Base-by-base conservation (phyloP, 768 basidiomycete genomes). In the Tulasnella sp. region DNA sequence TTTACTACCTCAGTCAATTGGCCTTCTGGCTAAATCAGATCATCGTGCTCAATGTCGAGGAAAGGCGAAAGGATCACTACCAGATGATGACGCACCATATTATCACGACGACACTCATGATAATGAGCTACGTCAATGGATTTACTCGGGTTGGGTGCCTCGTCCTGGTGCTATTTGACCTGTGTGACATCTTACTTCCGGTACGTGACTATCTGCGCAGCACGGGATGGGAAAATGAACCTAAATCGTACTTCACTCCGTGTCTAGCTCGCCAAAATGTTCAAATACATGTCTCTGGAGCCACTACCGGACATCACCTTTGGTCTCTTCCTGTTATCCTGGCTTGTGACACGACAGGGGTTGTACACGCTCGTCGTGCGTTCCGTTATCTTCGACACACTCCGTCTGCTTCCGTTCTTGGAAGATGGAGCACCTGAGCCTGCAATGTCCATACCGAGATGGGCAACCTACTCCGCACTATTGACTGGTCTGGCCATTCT, bases 31-130 rank as follows among this genome's bases (percentile, higher is more conserved):
- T 90, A 68, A 95, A 98, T 78, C 94, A 95, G 80, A 84, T 97
- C 12, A 83, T 98, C 74, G 89, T 96, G 72, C 85, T 99, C 79
- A 93, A 98, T 80, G 89, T 95, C 34, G 97, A 99, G 80, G 94
- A 89, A 42, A 86, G 88, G 70, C 84, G 97, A 72, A 94, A 93
- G 79, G 97, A 99, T 80, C 94, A 98, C 80, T 83, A 83, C 76
- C 96, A 98, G 81, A 98, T 98, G 96, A 91, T 98, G 86, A 82
- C 89, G 32, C 97, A 99, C 82, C 97, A 99, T 79, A 78, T 96
- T 76, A 90, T 98, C 75, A 96, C 95, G 14, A 85, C 95, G 74
- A 78, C 84, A 65, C 86, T 99, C 74, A 88, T 98, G 81, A 80
- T 83, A 39, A 77, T 83, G 44, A 94, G 92, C 79, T 98, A 97